Percentiles rank a stretch among this genome's conserved stretches.
Evolutionary conservation across 2,329 filamentous ascomycete genomes (phyloP).

Genomic region (Aspergillus novoparasiticus): DNA sequence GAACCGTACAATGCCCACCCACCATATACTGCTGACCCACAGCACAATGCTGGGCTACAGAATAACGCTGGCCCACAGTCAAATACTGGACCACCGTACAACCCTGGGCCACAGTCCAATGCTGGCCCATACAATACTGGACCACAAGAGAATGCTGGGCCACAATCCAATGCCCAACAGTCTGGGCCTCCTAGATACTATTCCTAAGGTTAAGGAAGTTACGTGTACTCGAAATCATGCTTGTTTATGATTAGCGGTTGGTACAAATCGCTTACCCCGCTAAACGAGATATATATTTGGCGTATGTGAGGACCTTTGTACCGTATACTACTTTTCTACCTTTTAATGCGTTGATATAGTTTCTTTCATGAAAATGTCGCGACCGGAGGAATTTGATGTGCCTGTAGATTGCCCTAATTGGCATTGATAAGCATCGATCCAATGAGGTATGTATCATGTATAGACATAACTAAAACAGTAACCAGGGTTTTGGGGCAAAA

Average conservation of each 20-base stretch:
- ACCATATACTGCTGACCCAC: too few relatives aligned
- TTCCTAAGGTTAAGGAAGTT: not conserved
- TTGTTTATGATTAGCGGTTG: not conserved
- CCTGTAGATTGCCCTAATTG: not conserved
- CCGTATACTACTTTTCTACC: not conserved
- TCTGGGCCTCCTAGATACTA: not conserved
- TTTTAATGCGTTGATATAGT: not conserved
- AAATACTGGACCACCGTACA: too few relatives aligned
- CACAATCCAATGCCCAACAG: not conserved
- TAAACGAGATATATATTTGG: not conserved
- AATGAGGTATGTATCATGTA: not conserved
- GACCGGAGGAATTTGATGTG: not conserved
- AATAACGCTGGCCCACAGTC: too few relatives aligned
- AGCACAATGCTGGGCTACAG: too few relatives aligned
- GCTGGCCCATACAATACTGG: too few relatives aligned
- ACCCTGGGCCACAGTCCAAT: too few relatives aligned
- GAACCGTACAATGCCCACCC: too few relatives aligned
- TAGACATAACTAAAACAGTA: not conserved
- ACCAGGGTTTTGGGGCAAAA: not conserved
- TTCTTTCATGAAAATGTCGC: not conserved
- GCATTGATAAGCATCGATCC: not conserved
- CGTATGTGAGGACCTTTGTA: not conserved
- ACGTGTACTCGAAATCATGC: not conserved
- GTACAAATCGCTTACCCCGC: not conserved
- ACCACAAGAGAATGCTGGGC: not conserved